Percentiles rank a stretch among this genome's conserved stretches.
phyloP scores from a whole-genome alignment of 352 stramenopile genomes.

The Pythium chondricola region DNA sequence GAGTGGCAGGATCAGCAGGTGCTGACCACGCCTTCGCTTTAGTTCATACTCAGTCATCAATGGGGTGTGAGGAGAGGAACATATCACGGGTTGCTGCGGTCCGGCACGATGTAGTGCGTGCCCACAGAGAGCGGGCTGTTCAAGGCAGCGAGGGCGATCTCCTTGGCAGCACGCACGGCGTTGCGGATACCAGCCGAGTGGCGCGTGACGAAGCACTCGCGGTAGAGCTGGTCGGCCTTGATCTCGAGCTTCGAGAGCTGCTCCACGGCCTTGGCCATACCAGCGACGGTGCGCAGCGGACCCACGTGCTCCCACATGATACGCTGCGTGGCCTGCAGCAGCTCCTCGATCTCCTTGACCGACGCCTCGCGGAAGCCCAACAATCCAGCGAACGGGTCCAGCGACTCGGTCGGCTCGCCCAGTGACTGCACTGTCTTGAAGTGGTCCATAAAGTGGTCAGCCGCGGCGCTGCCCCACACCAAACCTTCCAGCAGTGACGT shows the following conservation, averaged over 20 bases:
- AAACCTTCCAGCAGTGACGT: slow-evolving; percentile 92
- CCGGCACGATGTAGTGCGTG: slow-evolving; percentile 85
- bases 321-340: slow-evolving; percentile 55
- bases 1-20: neutral
- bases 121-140: slow-evolving; percentile 79
- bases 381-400: slow-evolving; percentile 32
- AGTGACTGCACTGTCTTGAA: slow-evolving; percentile 12
- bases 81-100: slow-evolving; percentile 14
- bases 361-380: slow-evolving; percentile 37
- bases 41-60: neutral
- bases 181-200: slow-evolving; percentile 87
- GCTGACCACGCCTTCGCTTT: neutral
- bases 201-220: slow-evolving; percentile 46
- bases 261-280: slow-evolving; percentile 74
- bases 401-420: slow-evolving; percentile 10
- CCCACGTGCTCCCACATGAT: slow-evolving; percentile 95
- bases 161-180: slow-evolving; percentile 76
- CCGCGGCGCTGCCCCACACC: slow-evolving; percentile 90
- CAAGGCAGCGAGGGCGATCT: slow-evolving; percentile 81
- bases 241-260: slow-evolving; percentile 73
- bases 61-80: too few species aligned
- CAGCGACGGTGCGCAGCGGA: slow-evolving; percentile 73
- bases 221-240: slow-evolving; percentile 75
- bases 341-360: slow-evolving; percentile 46
- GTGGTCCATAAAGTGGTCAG: slow-evolving; percentile 57